Base-by-base conservation (phyloP, 129 eudicot species). In the Calendula officinalis region DNA sequence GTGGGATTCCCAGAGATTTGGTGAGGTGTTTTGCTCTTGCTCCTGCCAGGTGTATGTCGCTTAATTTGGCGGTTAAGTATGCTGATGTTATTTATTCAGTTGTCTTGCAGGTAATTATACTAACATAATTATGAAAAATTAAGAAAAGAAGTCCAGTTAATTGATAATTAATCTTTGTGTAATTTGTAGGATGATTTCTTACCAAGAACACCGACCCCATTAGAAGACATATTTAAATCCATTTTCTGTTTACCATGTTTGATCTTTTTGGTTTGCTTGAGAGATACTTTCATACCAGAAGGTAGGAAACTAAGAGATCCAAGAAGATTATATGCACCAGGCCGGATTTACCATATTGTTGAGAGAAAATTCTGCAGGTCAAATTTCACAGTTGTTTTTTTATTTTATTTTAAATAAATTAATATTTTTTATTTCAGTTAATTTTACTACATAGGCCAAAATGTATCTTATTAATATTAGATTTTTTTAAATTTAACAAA, bases 211-310 rank as follows among this genome's bases (percentile, higher is more conserved):
- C 67, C 96, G 11, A 87, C 98, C 27, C 98, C 98, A 10, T 62
- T 91, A 72, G 94, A 91, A 64, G 96, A 91, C 57, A 91, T 87
- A 44, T 91, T 91, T 65, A 84, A 76, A 66, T 91, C 98, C 7
- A 40, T 91, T 36, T 84, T 91, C 76, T 91, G 96, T 70, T 84
- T 91, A 81, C 98, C 98, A 34, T 91, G 98, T 73, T 78, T 91
- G 35, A 58, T 87, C 43, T 87, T 87, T 71, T 53, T 82, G 46
- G 75, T 84, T 43, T 91, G 98, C 71, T 70, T 91, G 94, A 80
- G 94, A 72, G 98, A 91, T 60, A 91, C 98, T 14, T 87, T 87
- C 72, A 76, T 87, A 53, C 96, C 96, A 12, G 98, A 91, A 81
- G 84, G 78, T 39, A 69, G 86, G 64, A 91, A 84, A 75, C 76